Percentiles rank a stretch among this genome's conserved stretches.
phyloP scores from a whole-genome alignment of 768 basidiomycete species.

The Stropharia rugosoannulata region DNA sequence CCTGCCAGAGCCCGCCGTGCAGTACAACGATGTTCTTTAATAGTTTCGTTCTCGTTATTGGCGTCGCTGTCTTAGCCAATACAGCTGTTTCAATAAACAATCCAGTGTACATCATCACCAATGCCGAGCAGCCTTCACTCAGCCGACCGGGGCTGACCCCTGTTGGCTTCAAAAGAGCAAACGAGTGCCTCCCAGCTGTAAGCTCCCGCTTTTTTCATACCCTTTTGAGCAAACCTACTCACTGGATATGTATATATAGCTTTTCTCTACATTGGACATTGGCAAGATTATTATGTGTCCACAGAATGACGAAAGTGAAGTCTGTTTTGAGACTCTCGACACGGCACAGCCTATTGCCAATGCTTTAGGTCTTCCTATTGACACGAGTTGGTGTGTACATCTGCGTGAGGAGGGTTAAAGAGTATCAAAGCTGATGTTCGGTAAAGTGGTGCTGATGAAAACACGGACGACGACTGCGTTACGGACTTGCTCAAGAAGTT shows the following conservation, averaged over 20 bases:
- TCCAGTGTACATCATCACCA: slow-evolving; percentile 22
- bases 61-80: no score
- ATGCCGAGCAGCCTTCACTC: slow-evolving; percentile 25
- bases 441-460: slow-evolving; percentile 24
- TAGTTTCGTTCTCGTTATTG: no score
- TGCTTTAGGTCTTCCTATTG: slow-evolving; percentile 19
- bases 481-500: slow-evolving; percentile 18
- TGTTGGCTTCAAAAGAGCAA: slow-evolving; percentile 20
- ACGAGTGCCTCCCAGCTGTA: slow-evolving; percentile 22
- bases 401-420: not conserved
- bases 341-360: slow-evolving; percentile 24
- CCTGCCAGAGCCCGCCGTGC: no score
- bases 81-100: slow-evolving; percentile 10
- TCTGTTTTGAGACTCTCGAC: slow-evolving; percentile 19
- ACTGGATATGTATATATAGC: slow-evolving; percentile 2
- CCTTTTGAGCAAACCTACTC: not conserved
- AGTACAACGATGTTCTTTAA: no score
- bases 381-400: slow-evolving; percentile 20
- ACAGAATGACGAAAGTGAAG: slow-evolving; percentile 19
- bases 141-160: slow-evolving; percentile 22
- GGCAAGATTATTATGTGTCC: slow-evolving; percentile 26
- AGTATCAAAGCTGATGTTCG: not conserved
- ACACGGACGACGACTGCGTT: slow-evolving; percentile 24
- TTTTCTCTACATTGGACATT: slow-evolving; percentile 21
- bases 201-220: not conserved